Conservation (phyloP, 306 rosid species). For the Adenanthera pavonina region DNA sequence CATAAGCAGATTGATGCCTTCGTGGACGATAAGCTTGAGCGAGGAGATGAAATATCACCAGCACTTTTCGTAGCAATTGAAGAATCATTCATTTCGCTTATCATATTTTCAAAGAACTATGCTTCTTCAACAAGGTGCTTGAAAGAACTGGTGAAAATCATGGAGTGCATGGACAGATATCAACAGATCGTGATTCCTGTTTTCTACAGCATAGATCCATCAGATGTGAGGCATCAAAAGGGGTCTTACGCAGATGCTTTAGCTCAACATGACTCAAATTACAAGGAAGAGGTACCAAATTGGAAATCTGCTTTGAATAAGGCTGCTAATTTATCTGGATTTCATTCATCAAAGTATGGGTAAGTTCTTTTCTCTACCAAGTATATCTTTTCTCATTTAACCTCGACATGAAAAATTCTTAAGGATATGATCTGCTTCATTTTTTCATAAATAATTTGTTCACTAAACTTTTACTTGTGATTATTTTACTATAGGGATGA, state of each 20-base stretch:
- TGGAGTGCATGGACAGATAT: not conserved
- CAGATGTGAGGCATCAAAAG: slow-evolving; percentile 19
- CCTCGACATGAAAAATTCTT: not conserved
- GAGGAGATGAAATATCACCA: slow-evolving; percentile 6
- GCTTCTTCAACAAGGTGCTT: slow-evolving; percentile 14
- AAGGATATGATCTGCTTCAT: not conserved
- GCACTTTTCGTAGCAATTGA: not conserved
- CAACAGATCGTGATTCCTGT: slow-evolving; percentile 4
- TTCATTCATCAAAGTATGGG: not conserved
- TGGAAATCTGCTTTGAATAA: slow-evolving; percentile 8
- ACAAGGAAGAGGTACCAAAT: not conserved
- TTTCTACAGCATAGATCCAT: slow-evolving; percentile 11
- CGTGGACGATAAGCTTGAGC: not conserved
- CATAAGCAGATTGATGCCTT: not conserved
- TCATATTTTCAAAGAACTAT: slow-evolving; percentile 2
- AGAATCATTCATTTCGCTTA: not conserved
- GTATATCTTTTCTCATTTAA: not conserved
- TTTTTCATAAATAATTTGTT: not conserved
- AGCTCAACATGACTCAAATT: not conserved
- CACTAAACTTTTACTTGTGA: not conserved
- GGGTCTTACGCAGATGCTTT: slow-evolving; percentile 10
- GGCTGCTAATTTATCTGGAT: slow-evolving; percentile 5
- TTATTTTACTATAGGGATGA: not conserved
- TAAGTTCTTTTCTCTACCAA: not conserved
- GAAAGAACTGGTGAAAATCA: not conserved